These are phyloP conservation scores for Cladosporium sp. DNA, from an alignment of 2,329 filamentous ascomycete genomes.

Conservation along the genomic window DNA sequence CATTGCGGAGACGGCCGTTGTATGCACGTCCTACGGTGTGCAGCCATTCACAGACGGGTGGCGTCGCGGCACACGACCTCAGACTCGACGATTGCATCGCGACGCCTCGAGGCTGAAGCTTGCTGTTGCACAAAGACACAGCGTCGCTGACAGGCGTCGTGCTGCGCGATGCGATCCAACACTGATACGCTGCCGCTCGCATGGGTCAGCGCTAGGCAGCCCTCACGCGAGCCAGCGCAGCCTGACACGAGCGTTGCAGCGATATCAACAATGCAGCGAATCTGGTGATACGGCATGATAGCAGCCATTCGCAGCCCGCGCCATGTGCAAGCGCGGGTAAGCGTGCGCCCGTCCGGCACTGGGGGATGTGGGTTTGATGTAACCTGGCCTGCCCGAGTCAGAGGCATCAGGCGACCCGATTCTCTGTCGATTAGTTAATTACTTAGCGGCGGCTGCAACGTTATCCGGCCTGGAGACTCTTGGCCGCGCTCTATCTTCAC, in stretches of 20 bases:
- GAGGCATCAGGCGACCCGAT: constrained; percentile 1
- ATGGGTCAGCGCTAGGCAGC: not conserved
- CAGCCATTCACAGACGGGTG: constrained; percentile 5
- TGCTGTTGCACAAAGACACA: not conserved
- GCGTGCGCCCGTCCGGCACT: not conserved
- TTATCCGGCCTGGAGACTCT: not conserved
- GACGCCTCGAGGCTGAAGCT: constrained; percentile 5
- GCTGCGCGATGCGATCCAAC: not conserved
- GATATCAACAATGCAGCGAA: constrained; percentile 5
- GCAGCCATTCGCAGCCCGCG: not conserved
- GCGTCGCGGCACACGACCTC: constrained; percentile 5
- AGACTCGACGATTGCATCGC: not conserved
- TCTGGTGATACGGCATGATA: constrained; percentile 3
- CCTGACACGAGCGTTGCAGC: constrained; percentile 8
- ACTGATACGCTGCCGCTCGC: constrained; percentile 9
- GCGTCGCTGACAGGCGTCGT: not conserved
- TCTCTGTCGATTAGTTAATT: not conserved
- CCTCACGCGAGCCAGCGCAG: not conserved
- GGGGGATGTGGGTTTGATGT: constrained; percentile 1
- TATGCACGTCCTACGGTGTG: not conserved
- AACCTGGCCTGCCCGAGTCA: not conserved
- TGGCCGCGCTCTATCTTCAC: not conserved
- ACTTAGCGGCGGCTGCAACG: constrained; percentile 6
- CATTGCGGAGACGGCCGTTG: constrained; percentile 3
- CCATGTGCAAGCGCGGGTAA: not conserved